Evolutionary conservation across 164 flowering plant species (phyloP), one percentile per base, ranked within the genome.

Genomic region (Magnolia officinalis): DNA sequence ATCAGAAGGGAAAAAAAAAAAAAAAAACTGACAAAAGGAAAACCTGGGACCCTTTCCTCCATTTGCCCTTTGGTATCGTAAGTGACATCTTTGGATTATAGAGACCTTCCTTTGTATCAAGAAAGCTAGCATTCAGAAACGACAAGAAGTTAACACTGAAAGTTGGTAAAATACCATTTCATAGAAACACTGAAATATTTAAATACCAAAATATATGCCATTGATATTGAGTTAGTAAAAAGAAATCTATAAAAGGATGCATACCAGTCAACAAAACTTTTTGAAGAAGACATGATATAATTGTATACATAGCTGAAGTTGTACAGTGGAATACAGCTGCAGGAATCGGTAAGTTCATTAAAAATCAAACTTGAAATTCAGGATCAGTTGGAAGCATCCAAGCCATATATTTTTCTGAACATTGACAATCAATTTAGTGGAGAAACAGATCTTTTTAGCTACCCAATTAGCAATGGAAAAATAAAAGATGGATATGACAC

Each of bases 11-110:
- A 49, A 52, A 49, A 1, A 10, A 18, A 37, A 50, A 50, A 21
- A 59, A 19, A 1, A 13, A 18, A 49, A 19, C 31, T 2, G 29
- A 64, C 26, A 20, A 2, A 21, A 64, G 67, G 37, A 67, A 67
- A 64, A 95, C 98, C 98, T 95, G 98, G 72, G 98, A 95, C 55
- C 98, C 98, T 87, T 95, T 95, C 77, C 96, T 86, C 98, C 98
- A 95, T 84, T 84, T 90, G 14, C 73, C 78, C 83, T 83, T 83
- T 37, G 94, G 91, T 87, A 95, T 93, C 26, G 76, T 50, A 77
- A 89, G 91, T 70, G 96, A 85, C 98, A 95, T 95, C 82, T 86
- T 92, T 74, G 90, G 90, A 77, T 88, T 83, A 88, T 95, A 93
- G 64, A 96, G 94, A 1, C 65, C 84, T 73, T 82, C 95, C 75